These are phyloP conservation scores for Coemansia sp. DNA, from an alignment of 192 early-diverging fungal species.

Conservation along the genomic window DNA sequence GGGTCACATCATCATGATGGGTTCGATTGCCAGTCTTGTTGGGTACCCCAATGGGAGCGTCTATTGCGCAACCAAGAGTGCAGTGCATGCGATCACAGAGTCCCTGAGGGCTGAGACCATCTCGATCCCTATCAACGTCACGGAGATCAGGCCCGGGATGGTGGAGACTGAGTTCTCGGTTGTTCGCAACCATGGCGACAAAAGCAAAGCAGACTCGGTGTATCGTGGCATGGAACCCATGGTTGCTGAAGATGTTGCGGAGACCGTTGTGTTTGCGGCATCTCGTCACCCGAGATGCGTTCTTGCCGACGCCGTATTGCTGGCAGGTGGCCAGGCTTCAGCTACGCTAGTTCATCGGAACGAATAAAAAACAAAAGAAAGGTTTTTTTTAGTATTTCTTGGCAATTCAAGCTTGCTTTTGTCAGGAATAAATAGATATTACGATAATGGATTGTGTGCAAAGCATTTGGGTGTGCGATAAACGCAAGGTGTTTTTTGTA, in stretches of 20 bases:
- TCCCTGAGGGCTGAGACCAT: constrained; percentile 75
- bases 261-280: constrained; percentile 79
- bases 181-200: constrained; percentile 73
- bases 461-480: no score
- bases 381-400: background rate
- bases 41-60: constrained; percentile 72
- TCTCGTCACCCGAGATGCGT: constrained; percentile 56
- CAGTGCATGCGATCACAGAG: constrained; percentile 78
- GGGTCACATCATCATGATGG: constrained; percentile 87
- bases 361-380: background rate
- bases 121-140: constrained; percentile 69
- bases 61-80: constrained; percentile 84
- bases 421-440: no score
- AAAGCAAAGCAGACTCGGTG: constrained; percentile 63
- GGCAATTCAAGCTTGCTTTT: background rate
- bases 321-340: constrained; percentile 43
- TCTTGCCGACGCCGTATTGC: constrained; percentile 31
- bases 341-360: constrained; percentile 30
- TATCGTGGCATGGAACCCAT: constrained; percentile 78
- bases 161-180: constrained; percentile 92
- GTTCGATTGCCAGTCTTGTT: constrained; percentile 67
- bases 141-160: constrained; percentile 76
- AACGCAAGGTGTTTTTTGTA: no score
- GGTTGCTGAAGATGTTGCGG: constrained; percentile 69
- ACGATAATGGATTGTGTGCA: no score